phyloP scores from a whole-genome alignment of 331 rosid species.

The Dryas integrifolia region DNA sequence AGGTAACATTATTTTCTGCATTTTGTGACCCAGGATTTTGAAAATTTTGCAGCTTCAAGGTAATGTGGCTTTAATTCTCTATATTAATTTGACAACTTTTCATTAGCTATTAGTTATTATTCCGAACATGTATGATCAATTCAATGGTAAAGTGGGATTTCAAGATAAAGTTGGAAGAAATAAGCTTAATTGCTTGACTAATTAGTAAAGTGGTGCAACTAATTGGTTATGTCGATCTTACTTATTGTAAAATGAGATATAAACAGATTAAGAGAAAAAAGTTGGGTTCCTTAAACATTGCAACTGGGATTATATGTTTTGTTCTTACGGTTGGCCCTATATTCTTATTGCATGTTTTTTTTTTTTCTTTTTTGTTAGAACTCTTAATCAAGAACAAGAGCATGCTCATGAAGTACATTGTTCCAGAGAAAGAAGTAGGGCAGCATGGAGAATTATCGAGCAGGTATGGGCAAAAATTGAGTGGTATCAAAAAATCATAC shows the following conservation, averaged over 20 bases:
- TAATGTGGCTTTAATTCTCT: conserved; percentile 16
- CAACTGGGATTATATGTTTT: background rate
- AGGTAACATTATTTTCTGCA: conserved; percentile 16
- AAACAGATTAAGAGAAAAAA: background rate
- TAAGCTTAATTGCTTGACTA: background rate
- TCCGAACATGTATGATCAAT: background rate
- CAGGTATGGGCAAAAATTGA: conserved; percentile 42
- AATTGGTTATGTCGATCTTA: no score
- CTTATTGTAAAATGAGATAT: no score
- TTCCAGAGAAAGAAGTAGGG: conserved; percentile 87
- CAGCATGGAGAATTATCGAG: conserved; percentile 67
- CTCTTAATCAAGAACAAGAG: conserved; percentile 43
- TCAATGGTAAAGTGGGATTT: background rate
- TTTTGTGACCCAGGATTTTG: conserved; percentile 45
- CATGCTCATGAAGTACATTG: conserved; percentile 66
- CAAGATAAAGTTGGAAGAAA: background rate
- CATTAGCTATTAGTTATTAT: background rate
- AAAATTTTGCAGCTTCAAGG: conserved; percentile 52
- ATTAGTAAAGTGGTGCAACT: no score
- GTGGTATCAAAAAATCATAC: conserved; percentile 2
- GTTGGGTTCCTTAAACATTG: background rate
- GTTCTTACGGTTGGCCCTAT: background rate
- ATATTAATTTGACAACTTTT: background rate
- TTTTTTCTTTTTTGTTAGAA: conserved; percentile 27
- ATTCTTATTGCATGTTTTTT: background rate